These are phyloP conservation scores for Maudiozyma serrabonitensis DNA, from an alignment of 805 yeast species.

Conservation along the genomic window DNA sequence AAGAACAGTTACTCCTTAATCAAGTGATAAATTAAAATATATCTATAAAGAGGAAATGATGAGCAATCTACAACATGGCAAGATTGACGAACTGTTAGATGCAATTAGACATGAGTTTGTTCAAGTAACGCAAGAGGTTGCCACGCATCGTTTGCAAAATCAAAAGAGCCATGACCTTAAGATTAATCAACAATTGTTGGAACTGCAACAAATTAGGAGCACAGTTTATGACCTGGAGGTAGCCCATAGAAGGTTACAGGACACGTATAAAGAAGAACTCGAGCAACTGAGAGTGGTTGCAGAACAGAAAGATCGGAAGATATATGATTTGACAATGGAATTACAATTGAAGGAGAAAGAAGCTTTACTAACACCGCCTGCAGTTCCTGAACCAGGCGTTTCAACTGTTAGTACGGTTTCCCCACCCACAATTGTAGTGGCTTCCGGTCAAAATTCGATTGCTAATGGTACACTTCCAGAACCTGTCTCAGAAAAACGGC, in stretches of 20 bases:
- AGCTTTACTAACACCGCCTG: slow-evolving; percentile 2
- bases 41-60: slow-evolving; percentile 5
- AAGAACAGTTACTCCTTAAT: not conserved
- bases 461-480: not conserved
- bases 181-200: slow-evolving; percentile 83
- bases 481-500: slow-evolving; percentile 4
- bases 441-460: not conserved
- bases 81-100: slow-evolving; percentile 72
- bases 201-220: slow-evolving; percentile 86
- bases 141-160: slow-evolving; percentile 67
- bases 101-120: slow-evolving; percentile 90
- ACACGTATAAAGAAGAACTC: slow-evolving; percentile 90
- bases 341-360: slow-evolving; percentile 13
- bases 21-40: not conserved
- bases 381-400: not conserved
- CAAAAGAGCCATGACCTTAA: slow-evolving; percentile 88
- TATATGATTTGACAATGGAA: slow-evolving; percentile 26
- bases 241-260: slow-evolving; percentile 91
- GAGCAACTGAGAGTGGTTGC: slow-evolving; percentile 74
- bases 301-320: slow-evolving; percentile 65
- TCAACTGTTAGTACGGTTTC: not conserved
- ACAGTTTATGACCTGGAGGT: slow-evolving; percentile 87
- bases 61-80: slow-evolving; percentile 17
- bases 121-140: slow-evolving; percentile 74
- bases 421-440: not conserved